phyloP scores from a whole-genome alignment of 768 basidiomycete species.

The Trametes elegans region DNA sequence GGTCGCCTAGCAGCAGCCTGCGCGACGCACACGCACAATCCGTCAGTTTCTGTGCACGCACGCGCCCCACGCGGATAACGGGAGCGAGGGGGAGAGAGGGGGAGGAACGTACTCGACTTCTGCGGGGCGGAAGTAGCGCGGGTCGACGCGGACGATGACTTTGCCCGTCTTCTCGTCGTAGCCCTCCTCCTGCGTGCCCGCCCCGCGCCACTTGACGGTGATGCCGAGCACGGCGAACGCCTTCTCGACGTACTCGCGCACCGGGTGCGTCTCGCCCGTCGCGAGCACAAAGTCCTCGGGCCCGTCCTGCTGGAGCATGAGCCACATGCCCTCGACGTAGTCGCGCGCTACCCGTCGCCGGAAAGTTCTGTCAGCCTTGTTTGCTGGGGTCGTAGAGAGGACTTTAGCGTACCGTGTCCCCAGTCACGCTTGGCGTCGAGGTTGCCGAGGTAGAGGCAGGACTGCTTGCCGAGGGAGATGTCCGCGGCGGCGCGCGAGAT shows the following conservation, averaged over 20 bases:
- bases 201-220: constrained; percentile 75
- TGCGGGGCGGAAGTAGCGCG: constrained; percentile 90
- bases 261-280: constrained; percentile 93
- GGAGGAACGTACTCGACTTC: constrained; percentile 80
- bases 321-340: constrained; percentile 98
- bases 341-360: constrained; percentile 56
- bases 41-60: not conserved
- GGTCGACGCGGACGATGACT: constrained; percentile 80
- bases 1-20: constrained; percentile 83
- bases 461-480: constrained; percentile 85
- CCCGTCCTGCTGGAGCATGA: constrained; percentile 83
- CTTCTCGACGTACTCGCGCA: constrained; percentile 91
- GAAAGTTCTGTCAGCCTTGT: constrained; percentile 10
- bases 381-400: not conserved
- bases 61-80: not conserved
- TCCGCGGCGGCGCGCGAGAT: constrained; percentile 92
- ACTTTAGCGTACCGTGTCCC: constrained; percentile 75
- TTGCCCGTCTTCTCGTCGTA: constrained; percentile 66
- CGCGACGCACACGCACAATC: too few species aligned
- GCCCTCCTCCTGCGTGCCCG: constrained; percentile 75
- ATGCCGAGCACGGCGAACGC: constrained; percentile 71
- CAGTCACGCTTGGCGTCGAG: constrained; percentile 94
- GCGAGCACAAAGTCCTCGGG: constrained; percentile 93
- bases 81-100: not conserved
- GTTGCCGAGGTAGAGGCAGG: constrained; percentile 92